Conservation (phyloP, 2,329 filamentous ascomycete genomes). For the Sporothrix globosa region DNA sequence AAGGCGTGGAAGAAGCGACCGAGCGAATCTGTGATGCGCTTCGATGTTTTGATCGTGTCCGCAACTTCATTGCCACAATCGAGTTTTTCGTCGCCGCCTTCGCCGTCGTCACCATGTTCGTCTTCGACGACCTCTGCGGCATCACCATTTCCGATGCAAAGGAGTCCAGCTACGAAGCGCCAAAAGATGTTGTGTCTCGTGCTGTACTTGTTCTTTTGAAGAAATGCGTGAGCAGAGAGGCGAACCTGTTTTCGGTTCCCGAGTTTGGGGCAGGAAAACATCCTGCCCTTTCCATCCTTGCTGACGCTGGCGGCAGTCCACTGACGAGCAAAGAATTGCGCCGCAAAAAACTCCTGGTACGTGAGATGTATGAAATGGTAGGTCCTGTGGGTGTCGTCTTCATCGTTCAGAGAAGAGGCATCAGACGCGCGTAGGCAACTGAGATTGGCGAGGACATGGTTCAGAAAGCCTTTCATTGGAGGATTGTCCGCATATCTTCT, state of each 20-base stretch:
- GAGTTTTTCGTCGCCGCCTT: not conserved
- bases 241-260: not conserved
- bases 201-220: not conserved
- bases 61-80: not conserved
- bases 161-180: not conserved
- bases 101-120: not conserved
- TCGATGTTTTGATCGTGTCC: not conserved
- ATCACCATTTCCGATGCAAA: not conserved
- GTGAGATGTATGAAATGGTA: not conserved
- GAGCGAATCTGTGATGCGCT: not conserved
- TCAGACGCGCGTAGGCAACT: not conserved
- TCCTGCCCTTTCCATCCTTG: not conserved
- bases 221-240: not conserved
- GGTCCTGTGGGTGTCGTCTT: not conserved
- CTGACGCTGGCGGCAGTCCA: not conserved
- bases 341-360: slow-evolving; percentile 8
- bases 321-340: not conserved
- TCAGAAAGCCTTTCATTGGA: not conserved
- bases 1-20: not conserved
- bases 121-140: no score
- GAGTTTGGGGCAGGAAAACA: not conserved
- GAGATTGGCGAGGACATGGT: not conserved
- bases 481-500: not conserved
- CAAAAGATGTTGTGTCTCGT: not conserved
- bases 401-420: not conserved